Base-by-base conservation (phyloP, 1,139 yeast species). In the Meyerozyma elateridarum region DNA sequence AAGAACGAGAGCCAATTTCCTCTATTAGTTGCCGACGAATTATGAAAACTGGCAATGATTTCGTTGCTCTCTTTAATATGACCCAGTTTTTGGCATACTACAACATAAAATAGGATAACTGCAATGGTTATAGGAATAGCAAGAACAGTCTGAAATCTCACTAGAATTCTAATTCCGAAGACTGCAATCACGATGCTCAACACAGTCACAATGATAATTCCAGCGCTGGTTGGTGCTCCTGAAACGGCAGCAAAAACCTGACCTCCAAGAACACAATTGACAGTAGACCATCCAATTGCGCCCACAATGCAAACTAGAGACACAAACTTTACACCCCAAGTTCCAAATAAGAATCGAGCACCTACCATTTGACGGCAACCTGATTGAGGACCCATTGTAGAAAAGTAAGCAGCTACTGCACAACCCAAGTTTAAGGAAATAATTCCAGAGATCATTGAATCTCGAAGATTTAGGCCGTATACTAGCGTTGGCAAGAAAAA, bases 351-450 rank as follows among this genome's bases (percentile, higher is more conserved):
- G 36, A 60, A 59, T 32, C 66, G 44, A 7, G 69, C 67, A 29
- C 62, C 54, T 1, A 62, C 68, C 54, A 63, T 61, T 40, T 64
- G 70, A 30, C 70, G 50, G 36, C 67, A 61, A 1, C 70, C 70
- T 1, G 68, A 61, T 34, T 52, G 48, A 8, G 68, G 61, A 1
- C 70, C 70, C 67, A 61, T 59, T 5, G 56, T 51, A 3, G 69
- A 53, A 32, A 64, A 58, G 38, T 61, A 63, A 3, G 68, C 69
- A 0, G 69, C 64, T 4, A 62, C 60, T 15, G 56, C 39, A 36
- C 68, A 60, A 4, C 70, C 69, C n/a, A 63, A 32, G 27, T 51
- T 44, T 50, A 54, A 48, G 0, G 59, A 52, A 2, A 59, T 38
- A 11, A 63, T 36, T 0, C 68, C 67, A 31, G 63, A 51, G 8